Base-by-base conservation (phyloP, 164 flowering plant genomes). In the Akebia trifoliata region DNA sequence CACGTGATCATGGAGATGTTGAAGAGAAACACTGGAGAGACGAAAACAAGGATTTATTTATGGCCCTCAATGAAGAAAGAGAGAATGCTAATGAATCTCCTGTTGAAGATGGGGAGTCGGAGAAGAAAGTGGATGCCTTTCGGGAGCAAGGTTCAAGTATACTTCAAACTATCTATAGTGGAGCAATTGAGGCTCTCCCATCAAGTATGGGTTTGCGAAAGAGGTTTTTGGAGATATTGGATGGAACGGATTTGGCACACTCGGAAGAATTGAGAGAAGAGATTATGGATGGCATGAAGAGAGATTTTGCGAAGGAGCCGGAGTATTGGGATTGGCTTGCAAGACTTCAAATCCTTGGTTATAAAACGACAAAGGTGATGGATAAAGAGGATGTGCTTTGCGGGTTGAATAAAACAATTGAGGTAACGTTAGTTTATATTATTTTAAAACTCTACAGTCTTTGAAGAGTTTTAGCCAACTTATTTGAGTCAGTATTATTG, bases 271-370 rank as follows among this genome's bases (percentile, higher is more conserved):
- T 90, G 79, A 76, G 60, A 40, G 53, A 71, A 45, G 70, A 78
- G 72, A 81, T 93, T 35, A 62, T 83, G 40, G 56, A 63, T 69
- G 83, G 79, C 55, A 80, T 93, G 83, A 80, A 69, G 63, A 76
- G 81, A 62, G 92, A 84, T 57, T 90, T 93, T 67, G 77, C 79
- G 15, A 57, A 57, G 38, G 82, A 84, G 2, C 85, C 91, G 8
- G 75, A 76, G 37, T 93, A 81, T 54, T 90, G 99, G 97, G 90
- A 90, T 58, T 93, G 99, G 97, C 83, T 82, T 48, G 97, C 95
- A 10, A 84, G 81, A 64, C 71, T 47, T 66, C 74, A 77, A 72
- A 22, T 70, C 30, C 20, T 8, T 52, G 64, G 52, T 49, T 32
- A 45, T 32, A 42, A 55, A 36, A 71, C 29, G 58, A 24, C 31